These are phyloP conservation scores for Huntiella savannae DNA, from an alignment of 2,329 filamentous ascomycete species.

Conservation along the genomic window DNA sequence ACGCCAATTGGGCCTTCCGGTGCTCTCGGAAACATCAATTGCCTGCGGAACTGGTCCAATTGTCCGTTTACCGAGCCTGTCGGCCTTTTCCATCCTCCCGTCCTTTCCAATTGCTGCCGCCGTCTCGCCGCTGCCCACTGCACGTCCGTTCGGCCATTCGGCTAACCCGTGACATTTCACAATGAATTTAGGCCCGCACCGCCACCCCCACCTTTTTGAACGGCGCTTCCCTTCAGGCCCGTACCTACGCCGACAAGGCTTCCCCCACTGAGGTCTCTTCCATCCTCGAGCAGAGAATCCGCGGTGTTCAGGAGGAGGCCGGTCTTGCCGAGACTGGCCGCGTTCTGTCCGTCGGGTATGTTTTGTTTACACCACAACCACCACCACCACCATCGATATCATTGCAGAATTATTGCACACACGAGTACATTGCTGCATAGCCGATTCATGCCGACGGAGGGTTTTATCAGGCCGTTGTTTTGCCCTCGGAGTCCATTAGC, in stretches of 20 bases:
- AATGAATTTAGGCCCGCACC: conserved; percentile 53
- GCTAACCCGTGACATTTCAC: conserved; percentile 32
- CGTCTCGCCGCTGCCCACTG: not conserved
- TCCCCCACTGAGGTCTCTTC: conserved; percentile 95
- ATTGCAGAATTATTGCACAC: no score
- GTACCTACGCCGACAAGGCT: conserved; percentile 89
- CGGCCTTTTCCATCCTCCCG: conserved; percentile 1
- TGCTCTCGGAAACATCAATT: conserved; percentile 11
- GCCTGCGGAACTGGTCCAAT: conserved; percentile 5
- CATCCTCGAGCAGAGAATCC: conserved; percentile 97
- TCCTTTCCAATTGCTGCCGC: conserved; percentile 15
- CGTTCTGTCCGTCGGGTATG: conserved; percentile 97
- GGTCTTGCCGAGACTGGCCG: conserved; percentile 95
- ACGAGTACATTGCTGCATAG: no score
- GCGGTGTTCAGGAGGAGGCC: conserved; percentile 93
- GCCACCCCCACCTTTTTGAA: conserved; percentile 61
- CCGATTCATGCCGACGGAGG: no score
- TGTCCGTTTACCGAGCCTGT: conserved; percentile 7
- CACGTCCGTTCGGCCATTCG: conserved; percentile 23
- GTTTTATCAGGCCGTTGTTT: no score
- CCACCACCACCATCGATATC: no score
- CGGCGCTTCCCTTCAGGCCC: conserved; percentile 50
- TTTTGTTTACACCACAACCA: conserved; percentile 18
- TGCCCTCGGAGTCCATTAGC: no score
- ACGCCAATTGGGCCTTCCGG: conserved; percentile 5